These are phyloP conservation scores for Thelonectria rubi DNA, from an alignment of 2,329 filamentous ascomycete genomes.

Conservation along the genomic window DNA sequence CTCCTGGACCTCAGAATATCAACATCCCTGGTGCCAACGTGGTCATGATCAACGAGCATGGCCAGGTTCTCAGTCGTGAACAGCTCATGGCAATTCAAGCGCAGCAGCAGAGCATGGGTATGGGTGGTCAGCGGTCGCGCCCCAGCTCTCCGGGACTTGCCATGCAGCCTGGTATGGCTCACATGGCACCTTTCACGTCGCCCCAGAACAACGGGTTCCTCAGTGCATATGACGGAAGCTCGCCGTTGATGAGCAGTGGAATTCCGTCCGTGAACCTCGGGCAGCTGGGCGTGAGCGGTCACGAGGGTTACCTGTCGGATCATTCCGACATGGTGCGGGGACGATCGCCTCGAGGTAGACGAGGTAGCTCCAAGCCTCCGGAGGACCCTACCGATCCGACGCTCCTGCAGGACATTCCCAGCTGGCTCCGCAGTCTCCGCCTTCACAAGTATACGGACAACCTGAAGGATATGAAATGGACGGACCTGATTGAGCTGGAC, in stretches of 20 bases:
- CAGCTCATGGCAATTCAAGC: conserved; percentile 85
- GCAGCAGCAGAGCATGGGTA: conserved; percentile 69
- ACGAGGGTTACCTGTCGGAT: conserved; percentile 91
- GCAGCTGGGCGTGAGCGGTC: conserved; percentile 73
- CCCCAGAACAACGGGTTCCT: conserved; percentile 96
- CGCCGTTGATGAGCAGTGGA: conserved; percentile 74
- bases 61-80: conserved; percentile 85
- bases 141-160: conserved; percentile 89
- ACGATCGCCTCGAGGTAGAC: conserved; percentile 87
- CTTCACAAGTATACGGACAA: conserved; percentile 99
- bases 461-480: conserved; percentile 96
- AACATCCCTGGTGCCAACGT: conserved; percentile 78
- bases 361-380: conserved; percentile 95
- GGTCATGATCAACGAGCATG: conserved; percentile 94
- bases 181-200: conserved; percentile 78
- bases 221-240: conserved; percentile 81
- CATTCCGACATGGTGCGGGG: conserved; percentile 92
- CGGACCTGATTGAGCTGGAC: conserved; percentile 88
- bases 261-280: conserved; percentile 76
- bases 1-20: conserved; percentile 70
- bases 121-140: conserved; percentile 79
- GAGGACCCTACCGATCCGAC: conserved; percentile 95
- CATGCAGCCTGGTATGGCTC: conserved; percentile 73
- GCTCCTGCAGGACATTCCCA: conserved; percentile 92
- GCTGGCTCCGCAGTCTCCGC: conserved; percentile 92